Conservation (phyloP, 78 protist species). For the Speleostelium caveatum region DNA sequence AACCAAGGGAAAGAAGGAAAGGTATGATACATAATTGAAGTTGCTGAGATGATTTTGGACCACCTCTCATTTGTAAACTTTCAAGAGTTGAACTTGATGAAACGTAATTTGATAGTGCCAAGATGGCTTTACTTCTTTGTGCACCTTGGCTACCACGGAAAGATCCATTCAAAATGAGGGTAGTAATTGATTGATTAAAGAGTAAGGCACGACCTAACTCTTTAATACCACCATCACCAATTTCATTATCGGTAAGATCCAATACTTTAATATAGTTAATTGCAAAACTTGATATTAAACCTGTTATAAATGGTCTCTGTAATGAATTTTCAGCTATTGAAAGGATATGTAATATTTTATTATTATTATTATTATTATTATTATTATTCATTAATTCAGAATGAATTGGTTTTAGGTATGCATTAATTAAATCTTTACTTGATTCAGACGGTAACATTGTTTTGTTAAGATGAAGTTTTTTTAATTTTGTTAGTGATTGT, state of each 20-base stretch:
- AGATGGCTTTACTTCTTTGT: slow-evolving; percentile 45
- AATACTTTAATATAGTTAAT: slow-evolving; percentile 21
- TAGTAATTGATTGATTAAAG: slow-evolving; percentile 14
- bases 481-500: no score
- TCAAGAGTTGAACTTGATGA: slow-evolving; percentile 34
- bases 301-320: slow-evolving; percentile 6
- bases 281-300: slow-evolving; percentile 4
- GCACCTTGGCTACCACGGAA: slow-evolving; percentile 44
- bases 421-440: no score
- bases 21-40: slow-evolving; percentile 36
- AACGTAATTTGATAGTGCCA: slow-evolving; percentile 33
- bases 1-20: slow-evolving; percentile 35
- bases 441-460: no score
- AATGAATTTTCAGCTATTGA: slow-evolving; percentile 15
- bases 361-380: no score
- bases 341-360: not conserved
- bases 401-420: not conserved
- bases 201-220: slow-evolving; percentile 43
- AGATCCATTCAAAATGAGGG: slow-evolving; percentile 15
- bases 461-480: no score
- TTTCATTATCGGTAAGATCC: slow-evolving; percentile 36
- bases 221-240: slow-evolving; percentile 62
- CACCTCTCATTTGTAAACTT: slow-evolving; percentile 43
- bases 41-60: slow-evolving; percentile 41
- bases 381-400: no score